Evolutionary conservation across 1,284 basidiomycete genomes (phyloP).

Genomic region (Amylostereum areolatum): DNA sequence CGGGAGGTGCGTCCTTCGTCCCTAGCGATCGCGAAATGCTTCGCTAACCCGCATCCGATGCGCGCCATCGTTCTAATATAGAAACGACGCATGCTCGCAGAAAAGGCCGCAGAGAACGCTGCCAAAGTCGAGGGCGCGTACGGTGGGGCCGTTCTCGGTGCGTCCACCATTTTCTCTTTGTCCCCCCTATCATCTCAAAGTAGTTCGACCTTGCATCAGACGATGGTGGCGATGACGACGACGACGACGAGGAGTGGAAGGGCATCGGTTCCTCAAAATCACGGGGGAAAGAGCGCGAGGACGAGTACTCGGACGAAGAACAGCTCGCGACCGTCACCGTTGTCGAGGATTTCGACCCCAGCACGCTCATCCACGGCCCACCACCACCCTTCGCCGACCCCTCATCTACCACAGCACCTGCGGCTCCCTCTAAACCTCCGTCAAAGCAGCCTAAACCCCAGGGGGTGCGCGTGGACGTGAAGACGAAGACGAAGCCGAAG

Average conservation of each 20-base stretch:
- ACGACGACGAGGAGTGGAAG: constrained; percentile 37
- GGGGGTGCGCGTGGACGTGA: constrained; percentile 3
- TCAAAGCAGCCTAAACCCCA: background rate
- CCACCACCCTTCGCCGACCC: background rate
- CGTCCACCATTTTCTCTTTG: constrained; percentile 14
- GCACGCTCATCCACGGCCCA: constrained; percentile 42
- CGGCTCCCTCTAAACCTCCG: background rate
- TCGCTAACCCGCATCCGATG: too few species aligned
- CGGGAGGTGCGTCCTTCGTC: constrained; percentile 50
- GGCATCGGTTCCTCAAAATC: constrained; percentile 31
- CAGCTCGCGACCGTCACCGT: constrained; percentile 77
- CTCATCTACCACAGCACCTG: background rate
- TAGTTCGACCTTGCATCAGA: constrained; percentile 3
- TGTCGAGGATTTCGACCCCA: constrained; percentile 74
- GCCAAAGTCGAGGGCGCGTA: constrained; percentile 67
- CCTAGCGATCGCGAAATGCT: background rate
- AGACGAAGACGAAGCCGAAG: constrained; percentile 27
- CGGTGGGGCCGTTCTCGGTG: constrained; percentile 42
- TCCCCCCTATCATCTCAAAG: too few species aligned
- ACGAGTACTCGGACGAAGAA: constrained; percentile 71
- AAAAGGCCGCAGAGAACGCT: constrained; percentile 66
- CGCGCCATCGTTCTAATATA: constrained; percentile 30
- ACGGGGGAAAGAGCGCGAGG: constrained; percentile 36
- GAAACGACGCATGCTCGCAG: constrained; percentile 65
- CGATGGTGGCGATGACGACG: constrained; percentile 18